phyloP scores from a whole-genome alignment of 176 grass and related monocot species.

The Rhynchospora breviuscula region DNA sequence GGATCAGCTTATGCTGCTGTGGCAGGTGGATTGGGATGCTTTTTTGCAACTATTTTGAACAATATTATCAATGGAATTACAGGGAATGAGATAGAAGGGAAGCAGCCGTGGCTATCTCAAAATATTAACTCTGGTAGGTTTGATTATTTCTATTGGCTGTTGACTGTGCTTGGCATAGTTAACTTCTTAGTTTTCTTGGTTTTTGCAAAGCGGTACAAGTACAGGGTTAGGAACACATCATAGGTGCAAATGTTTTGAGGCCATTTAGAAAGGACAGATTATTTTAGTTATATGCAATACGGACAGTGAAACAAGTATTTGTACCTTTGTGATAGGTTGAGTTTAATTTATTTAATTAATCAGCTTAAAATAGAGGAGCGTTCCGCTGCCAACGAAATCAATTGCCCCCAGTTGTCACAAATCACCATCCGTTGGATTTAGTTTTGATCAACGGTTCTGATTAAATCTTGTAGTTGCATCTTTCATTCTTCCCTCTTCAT shows the following conservation, averaged over 20 bases:
- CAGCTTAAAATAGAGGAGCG: too few relatives aligned
- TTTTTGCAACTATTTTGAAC: constrained; percentile 70
- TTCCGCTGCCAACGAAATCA: too few relatives aligned
- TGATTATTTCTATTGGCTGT: constrained; percentile 84
- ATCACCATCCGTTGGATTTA: too few relatives aligned
- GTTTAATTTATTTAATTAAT: background rate
- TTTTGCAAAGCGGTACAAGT: constrained; percentile 57
- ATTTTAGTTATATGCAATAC: background rate
- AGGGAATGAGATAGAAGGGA: constrained; percentile 28
- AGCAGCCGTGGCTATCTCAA: constrained; percentile 65
- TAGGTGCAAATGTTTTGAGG: constrained; percentile 17
- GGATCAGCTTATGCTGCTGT: constrained; percentile 77
- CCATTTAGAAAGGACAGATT: background rate
- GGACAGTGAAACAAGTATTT: background rate
- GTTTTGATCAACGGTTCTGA: too few relatives aligned
- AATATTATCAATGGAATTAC: constrained; percentile 62
- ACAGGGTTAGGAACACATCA: too few relatives aligned
- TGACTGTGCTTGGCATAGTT: constrained; percentile 52
- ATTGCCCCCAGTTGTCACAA: too few relatives aligned
- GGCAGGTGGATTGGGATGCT: constrained; percentile 82
- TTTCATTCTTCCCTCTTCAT: too few relatives aligned
- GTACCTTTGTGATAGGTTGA: background rate
- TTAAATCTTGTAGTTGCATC: too few relatives aligned
- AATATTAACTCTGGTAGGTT: constrained; percentile 83
- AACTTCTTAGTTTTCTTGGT: constrained; percentile 68